phyloP scores from a whole-genome alignment of 2,329 filamentous ascomycete genomes.

The Aspergillus awamori region DNA sequence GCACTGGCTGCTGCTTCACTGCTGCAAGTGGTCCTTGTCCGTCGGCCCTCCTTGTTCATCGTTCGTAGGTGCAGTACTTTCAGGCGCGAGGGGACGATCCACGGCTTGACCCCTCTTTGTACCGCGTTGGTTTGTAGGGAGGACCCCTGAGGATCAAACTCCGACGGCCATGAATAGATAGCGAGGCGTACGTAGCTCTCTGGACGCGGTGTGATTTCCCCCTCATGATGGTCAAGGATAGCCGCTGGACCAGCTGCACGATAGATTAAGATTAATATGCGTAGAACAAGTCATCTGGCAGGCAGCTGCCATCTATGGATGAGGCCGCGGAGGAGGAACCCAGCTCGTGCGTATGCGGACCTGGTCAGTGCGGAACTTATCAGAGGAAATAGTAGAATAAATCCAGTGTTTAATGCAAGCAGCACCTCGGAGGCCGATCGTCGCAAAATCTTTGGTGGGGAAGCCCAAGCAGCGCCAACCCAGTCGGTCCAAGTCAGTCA shows the following conservation, averaged over 20 bases:
- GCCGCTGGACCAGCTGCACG: background rate
- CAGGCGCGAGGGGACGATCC: background rate
- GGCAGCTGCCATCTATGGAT: background rate
- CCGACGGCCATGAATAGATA: background rate
- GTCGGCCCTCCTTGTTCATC: background rate
- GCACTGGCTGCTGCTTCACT: no score
- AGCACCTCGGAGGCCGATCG: conserved; percentile 27
- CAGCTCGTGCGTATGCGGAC: background rate
- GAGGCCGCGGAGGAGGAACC: background rate
- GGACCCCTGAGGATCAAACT: conserved; percentile 2
- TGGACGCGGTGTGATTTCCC: background rate
- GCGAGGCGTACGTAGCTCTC: background rate
- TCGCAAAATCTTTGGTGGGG: conserved; percentile 15
- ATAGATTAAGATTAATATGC: background rate
- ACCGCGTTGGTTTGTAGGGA: background rate
- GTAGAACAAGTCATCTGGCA: background rate
- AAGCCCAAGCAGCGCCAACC: conserved; percentile 3
- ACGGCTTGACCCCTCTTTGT: background rate
- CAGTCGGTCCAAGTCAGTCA: conserved; percentile 16
- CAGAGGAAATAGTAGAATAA: background rate
- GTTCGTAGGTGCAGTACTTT: background rate
- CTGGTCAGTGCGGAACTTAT: conserved; percentile 23
- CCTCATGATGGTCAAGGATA: background rate
- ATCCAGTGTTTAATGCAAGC: background rate
- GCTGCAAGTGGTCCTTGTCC: background rate